These are phyloP conservation scores for Huntiella abstrusa DNA, from an alignment of 2,329 filamentous ascomycete genomes.

Conservation along the genomic window DNA sequence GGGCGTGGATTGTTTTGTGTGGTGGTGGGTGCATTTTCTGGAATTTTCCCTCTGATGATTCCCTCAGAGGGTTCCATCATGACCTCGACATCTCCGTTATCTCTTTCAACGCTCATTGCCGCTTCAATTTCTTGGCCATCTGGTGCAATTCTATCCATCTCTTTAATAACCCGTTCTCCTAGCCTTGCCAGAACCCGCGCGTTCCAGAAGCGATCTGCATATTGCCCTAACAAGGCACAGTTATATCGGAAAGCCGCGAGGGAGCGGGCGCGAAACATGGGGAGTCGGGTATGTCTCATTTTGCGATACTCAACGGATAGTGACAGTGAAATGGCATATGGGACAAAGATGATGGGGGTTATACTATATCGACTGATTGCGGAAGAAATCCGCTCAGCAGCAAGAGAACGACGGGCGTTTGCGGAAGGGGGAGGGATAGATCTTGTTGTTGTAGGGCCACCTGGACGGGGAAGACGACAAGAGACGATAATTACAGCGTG, in stretches of 20 bases:
- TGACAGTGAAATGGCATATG: slow-evolving; percentile 41
- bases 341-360: slow-evolving; percentile 37
- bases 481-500: slow-evolving; percentile 45
- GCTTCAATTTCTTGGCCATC: slow-evolving; percentile 22
- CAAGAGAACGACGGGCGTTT: slow-evolving; percentile 37
- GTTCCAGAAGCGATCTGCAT: slow-evolving; percentile 40
- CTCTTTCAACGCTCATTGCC: not conserved
- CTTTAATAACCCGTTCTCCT: slow-evolving; percentile 33
- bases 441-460: slow-evolving; percentile 21
- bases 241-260: slow-evolving; percentile 35
- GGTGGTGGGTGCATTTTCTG: not conserved
- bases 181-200: slow-evolving; percentile 34
- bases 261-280: slow-evolving; percentile 38
- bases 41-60: too few species aligned
- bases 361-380: slow-evolving; percentile 33
- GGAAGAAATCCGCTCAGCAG: slow-evolving; percentile 37
- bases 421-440: slow-evolving; percentile 28
- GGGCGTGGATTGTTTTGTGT: too few species aligned
- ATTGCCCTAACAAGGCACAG: slow-evolving; percentile 31
- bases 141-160: slow-evolving; percentile 35
- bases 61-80: too few species aligned
- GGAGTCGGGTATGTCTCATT: slow-evolving; percentile 40
- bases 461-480: slow-evolving; percentile 30
- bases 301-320: slow-evolving; percentile 44
- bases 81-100: not conserved